Conservation (phyloP, 2,329 filamentous ascomycete genomes). For the Arthrobotrys entomopaga region DNA sequence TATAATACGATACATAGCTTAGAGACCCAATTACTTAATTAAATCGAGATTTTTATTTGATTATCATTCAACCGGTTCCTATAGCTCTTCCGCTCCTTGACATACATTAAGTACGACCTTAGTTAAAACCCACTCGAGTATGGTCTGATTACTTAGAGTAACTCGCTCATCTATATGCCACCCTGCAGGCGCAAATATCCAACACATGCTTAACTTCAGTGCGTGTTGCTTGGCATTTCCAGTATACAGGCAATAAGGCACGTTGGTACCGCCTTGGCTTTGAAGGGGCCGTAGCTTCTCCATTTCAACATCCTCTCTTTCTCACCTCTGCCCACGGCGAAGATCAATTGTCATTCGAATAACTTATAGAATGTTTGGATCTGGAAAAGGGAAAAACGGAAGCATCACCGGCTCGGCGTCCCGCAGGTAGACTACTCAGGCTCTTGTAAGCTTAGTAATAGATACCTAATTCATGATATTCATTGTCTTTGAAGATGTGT, state of each 20-base stretch:
- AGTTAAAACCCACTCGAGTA: no score
- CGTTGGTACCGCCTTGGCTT: neutral
- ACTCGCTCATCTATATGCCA: no score
- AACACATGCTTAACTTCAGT: conserved; percentile 27
- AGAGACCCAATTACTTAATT: no score
- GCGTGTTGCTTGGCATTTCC: conserved; percentile 44
- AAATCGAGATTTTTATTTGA: no score
- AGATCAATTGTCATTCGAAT: neutral
- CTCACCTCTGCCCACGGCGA: neutral
- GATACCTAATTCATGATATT: no score
- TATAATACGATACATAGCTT: no score
- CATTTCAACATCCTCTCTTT: neutral
- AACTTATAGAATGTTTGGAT: neutral
- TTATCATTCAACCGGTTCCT: no score
- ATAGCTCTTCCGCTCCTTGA: no score
- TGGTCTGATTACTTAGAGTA: no score
- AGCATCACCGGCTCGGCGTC: conserved; percentile 34
- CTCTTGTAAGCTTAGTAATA: no score
- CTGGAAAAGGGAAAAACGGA: neutral
- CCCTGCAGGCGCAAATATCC: conserved; percentile 15
- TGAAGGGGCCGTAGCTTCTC: neutral
- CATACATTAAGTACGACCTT: no score
- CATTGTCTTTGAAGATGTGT: no score
- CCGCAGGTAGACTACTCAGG: conserved; percentile 18
- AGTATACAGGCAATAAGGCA: neutral